A percentile compares a stretch with the other conserved stretches of the same genome.
Evolutionary conservation across 441 rosid species (phyloP).

Genomic region (Francoa sonchifolia): DNA sequence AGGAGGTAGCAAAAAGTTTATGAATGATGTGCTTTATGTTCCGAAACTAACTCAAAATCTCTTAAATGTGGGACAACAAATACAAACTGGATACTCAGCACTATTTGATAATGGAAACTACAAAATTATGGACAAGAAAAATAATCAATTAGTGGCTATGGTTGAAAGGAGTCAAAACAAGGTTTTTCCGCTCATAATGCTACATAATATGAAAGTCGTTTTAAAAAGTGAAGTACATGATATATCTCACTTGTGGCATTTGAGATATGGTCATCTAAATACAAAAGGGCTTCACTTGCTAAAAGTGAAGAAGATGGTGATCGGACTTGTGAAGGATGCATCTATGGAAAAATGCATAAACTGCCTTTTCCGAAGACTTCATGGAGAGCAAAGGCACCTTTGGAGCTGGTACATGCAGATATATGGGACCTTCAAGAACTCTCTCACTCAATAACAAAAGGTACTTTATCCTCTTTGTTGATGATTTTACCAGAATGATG

Average conservation of each 20-base stretch:
- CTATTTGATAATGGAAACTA: not conserved
- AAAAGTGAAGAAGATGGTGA: not conserved
- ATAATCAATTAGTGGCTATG: not conserved
- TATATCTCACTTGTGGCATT: constrained; percentile 2
- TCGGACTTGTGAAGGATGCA: not conserved
- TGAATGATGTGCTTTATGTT: not conserved
- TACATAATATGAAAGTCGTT: not conserved
- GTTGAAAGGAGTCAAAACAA: not conserved
- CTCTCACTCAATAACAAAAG: not conserved
- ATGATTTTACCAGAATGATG: not conserved
- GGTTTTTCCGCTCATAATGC: not conserved
- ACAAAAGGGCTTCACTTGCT: not conserved
- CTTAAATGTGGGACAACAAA: not conserved
- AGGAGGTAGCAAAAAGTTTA: not conserved
- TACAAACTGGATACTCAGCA: not conserved
- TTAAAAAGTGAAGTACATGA: not conserved
- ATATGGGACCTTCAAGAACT: not conserved
- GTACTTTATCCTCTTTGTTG: not conserved
- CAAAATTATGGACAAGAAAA: not conserved
- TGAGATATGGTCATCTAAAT: constrained; percentile 3
- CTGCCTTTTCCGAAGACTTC: not conserved
- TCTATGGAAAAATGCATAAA: not conserved
- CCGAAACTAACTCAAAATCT: not conserved
- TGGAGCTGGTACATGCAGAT: not conserved
- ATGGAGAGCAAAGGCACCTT: not conserved